Conservation (phyloP, 2,329 filamentous ascomycete species). For the Ophiocordyceps robertsii region DNA sequence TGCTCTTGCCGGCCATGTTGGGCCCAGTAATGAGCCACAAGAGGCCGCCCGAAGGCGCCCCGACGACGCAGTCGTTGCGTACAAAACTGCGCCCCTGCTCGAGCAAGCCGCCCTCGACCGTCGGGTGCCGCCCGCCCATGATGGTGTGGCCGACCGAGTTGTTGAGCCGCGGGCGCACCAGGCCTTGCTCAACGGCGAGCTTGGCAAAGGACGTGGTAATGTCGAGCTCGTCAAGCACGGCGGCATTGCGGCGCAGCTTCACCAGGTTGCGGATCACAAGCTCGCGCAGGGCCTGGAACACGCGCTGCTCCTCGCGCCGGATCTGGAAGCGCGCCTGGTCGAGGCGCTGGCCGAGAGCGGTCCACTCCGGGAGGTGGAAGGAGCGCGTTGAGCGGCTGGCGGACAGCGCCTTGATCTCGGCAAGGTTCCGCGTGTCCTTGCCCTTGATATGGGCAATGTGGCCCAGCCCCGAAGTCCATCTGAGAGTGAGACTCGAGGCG, state of each 20-base stretch:
- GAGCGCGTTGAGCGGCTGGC: constrained; percentile 75
- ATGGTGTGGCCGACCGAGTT: constrained; percentile 56
- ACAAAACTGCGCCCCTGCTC: constrained; percentile 73
- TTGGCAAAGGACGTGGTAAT: constrained; percentile 75
- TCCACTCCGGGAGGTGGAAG: constrained; percentile 78
- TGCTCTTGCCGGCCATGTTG: constrained; percentile 99
- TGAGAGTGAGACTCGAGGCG: constrained; percentile 57
- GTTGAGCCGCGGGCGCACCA: constrained; percentile 62
- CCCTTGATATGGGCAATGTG: constrained; percentile 87
- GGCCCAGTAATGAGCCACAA: constrained; percentile 63
- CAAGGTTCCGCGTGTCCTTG: constrained; percentile 43
- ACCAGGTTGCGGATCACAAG: constrained; percentile 71
- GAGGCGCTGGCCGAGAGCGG: constrained; percentile 61
- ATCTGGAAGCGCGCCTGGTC: constrained; percentile 70
- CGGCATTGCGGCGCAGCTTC: constrained; percentile 75
- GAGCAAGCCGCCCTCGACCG: constrained; percentile 71
- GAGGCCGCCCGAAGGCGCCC: constrained; percentile 49
- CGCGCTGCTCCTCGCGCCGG: constrained; percentile 67
- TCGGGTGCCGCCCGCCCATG: constrained; percentile 78
- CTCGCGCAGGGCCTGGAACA: constrained; percentile 63
- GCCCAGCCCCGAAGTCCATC: constrained; percentile 76
- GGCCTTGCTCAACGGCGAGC: constrained; percentile 60
- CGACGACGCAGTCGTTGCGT: constrained; percentile 73
- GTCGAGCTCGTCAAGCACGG: constrained; percentile 88
- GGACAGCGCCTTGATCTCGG: constrained; percentile 37